These are phyloP conservation scores for Candida easanensis DNA, from an alignment of 805 yeast species.

Conservation along the genomic window DNA sequence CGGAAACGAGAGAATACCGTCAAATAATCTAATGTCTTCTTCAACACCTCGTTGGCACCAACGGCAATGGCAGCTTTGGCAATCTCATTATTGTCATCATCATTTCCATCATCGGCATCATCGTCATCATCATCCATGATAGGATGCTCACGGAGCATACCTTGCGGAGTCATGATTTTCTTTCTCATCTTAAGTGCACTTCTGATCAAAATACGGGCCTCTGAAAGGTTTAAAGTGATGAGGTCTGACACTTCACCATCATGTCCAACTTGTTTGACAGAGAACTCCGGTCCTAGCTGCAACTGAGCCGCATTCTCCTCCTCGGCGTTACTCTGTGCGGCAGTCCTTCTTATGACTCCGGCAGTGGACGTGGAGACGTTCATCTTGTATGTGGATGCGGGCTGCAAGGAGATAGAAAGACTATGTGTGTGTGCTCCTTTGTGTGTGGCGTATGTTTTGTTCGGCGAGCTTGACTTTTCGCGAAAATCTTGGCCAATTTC, in stretches of 20 bases:
- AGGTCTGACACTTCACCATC: conserved; percentile 75
- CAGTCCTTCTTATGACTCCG: conserved; percentile 76
- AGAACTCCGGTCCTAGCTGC: conserved; percentile 92
- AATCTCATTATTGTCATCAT: conserved; percentile 32
- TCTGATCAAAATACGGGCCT: conserved; percentile 84
- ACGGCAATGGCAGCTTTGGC: conserved; percentile 54
- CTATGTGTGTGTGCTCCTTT: not conserved
- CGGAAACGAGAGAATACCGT: conserved; percentile 85
- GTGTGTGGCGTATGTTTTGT: too few relatives aligned
- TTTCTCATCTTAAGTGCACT: conserved; percentile 81
- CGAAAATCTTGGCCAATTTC: not conserved
- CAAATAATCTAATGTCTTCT: conserved; percentile 86
- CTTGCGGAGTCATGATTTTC: conserved; percentile 46
- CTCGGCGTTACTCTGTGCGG: conserved; percentile 60
- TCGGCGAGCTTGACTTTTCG: not conserved
- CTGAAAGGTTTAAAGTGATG: conserved; percentile 83
- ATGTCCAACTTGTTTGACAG: conserved; percentile 73
- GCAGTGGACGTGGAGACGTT: conserved; percentile 87
- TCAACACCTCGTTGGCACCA: conserved; percentile 81
- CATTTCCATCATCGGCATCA: conserved; percentile 28
- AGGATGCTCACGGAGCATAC: conserved; percentile 29
- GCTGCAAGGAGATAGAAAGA: too few relatives aligned
- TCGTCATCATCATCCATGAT: conserved; percentile 25
- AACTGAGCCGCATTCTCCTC: conserved; percentile 90
- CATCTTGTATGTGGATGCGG: conserved; percentile 45